Evolutionary conservation across 306 rosid species (phyloP).

Genomic region (Ormosia emarginata): DNA sequence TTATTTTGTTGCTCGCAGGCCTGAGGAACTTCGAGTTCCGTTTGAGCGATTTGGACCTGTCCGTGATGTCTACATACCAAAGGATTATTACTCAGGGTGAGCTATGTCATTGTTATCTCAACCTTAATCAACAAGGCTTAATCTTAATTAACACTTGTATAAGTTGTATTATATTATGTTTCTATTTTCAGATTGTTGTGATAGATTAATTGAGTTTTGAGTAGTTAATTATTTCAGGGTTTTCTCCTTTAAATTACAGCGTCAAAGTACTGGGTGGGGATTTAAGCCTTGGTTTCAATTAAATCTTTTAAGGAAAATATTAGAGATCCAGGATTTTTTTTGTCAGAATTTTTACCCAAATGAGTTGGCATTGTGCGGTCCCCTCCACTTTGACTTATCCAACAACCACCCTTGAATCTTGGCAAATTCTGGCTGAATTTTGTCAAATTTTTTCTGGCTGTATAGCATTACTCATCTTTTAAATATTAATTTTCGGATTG

Average conservation of each 20-base stretch:
- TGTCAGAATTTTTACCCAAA: too few relatives aligned
- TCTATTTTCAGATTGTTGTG: conserved; percentile 16
- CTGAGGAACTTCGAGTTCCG: conserved; percentile 82
- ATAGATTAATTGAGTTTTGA: neutral
- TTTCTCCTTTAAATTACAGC: neutral
- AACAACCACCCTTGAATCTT: too few relatives aligned
- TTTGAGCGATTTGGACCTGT: conserved; percentile 94
- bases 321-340: too few relatives aligned
- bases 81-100: conserved; percentile 93
- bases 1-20: too few relatives aligned
- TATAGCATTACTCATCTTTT: too few relatives aligned
- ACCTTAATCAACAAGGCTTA: neutral
- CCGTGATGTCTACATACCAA: conserved; percentile 92
- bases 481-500: conserved; percentile 28
- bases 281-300: conserved; percentile 3
- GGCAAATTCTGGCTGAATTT: too few relatives aligned
- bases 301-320: too few relatives aligned
- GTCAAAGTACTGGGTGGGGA: conserved; percentile 30
- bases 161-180: neutral
- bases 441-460: too few relatives aligned
- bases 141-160: neutral
- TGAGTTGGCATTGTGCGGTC: too few relatives aligned
- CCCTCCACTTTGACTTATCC: too few relatives aligned
- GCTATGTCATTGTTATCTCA: too few relatives aligned
- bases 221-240: conserved; percentile 18